Evolutionary conservation across 257 asterid species (phyloP).

Genomic region (Solanum stenotomum): DNA sequence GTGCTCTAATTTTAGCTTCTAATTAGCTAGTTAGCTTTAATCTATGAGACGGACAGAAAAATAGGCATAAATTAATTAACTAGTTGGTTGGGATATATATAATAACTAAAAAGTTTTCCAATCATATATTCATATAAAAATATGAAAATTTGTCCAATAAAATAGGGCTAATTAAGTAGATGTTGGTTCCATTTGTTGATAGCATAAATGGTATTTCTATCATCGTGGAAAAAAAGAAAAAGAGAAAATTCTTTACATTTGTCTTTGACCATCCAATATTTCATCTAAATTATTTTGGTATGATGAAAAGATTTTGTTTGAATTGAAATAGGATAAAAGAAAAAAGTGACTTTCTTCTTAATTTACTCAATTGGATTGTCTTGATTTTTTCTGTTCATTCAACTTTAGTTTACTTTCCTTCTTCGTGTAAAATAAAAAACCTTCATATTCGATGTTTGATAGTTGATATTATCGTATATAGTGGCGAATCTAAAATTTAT

Average conservation of each 20-base stretch:
- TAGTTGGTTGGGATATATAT: neutral
- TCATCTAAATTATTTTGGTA: neutral
- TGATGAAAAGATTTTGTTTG: neutral
- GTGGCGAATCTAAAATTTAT: too few relatives aligned
- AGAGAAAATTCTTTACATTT: neutral
- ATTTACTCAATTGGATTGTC: neutral
- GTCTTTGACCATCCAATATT: neutral
- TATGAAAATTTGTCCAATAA: neutral
- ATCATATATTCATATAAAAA: neutral
- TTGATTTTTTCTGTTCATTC: neutral
- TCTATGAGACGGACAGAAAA: neutral
- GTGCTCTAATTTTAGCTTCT: neutral
- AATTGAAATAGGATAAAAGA: neutral
- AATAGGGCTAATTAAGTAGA: neutral
- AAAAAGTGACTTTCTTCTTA: neutral
- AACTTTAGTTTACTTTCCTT: neutral
- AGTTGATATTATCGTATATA: neutral
- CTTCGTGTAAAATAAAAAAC: neutral
- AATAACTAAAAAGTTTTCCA: neutral
- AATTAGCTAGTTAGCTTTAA: neutral
- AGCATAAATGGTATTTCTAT: neutral
- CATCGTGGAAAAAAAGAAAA: neutral
- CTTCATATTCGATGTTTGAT: neutral
- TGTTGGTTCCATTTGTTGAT: neutral
- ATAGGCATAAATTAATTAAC: neutral